Evolutionary conservation across 352 stramenopile genomes (phyloP).

Genomic region (Thalassiosira pacifica): DNA sequence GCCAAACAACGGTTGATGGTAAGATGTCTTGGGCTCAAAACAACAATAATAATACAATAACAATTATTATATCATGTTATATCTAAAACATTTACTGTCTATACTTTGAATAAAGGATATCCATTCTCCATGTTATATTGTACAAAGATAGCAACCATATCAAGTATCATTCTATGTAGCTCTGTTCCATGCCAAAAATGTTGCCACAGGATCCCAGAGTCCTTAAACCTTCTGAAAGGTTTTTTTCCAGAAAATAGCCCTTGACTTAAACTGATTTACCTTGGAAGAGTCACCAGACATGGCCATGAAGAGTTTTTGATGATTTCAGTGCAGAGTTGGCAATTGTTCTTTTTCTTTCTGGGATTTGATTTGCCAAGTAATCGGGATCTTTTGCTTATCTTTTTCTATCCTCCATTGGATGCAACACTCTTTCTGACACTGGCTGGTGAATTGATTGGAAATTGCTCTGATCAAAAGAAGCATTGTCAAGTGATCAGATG

Average conservation of each 20-base stretch:
- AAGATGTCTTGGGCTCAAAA: too few relatives aligned
- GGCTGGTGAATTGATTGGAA: neutral
- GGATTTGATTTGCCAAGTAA: neutral
- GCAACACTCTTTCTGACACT: constrained; percentile 15
- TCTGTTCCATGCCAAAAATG: constrained; percentile 38
- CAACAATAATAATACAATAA: too few relatives aligned
- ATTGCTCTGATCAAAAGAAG: neutral
- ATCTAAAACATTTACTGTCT: too few relatives aligned
- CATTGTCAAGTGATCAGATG: constrained; percentile 27
- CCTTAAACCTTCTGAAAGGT: constrained; percentile 47
- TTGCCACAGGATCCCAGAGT: constrained; percentile 39
- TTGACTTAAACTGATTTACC: constrained; percentile 38
- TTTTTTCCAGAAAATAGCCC: constrained; percentile 28
- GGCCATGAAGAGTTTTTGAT: constrained; percentile 10
- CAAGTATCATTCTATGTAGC: constrained; percentile 31
- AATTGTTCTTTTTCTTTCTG: constrained; percentile 16
- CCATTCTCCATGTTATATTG: constrained; percentile 8
- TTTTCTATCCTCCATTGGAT: constrained; percentile 1
- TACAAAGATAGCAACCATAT: constrained; percentile 24
- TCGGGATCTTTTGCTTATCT: constrained; percentile 1
- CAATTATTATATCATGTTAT: too few relatives aligned
- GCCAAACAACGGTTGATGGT: too few relatives aligned
- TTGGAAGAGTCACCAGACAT: constrained; percentile 14
- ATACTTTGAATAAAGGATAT: constrained; percentile 2
- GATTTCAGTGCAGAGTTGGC: constrained; percentile 42